Evolutionary conservation across 1,139 yeast species (phyloP).

Genomic region (Hyphopichia pseudoburtonii): DNA sequence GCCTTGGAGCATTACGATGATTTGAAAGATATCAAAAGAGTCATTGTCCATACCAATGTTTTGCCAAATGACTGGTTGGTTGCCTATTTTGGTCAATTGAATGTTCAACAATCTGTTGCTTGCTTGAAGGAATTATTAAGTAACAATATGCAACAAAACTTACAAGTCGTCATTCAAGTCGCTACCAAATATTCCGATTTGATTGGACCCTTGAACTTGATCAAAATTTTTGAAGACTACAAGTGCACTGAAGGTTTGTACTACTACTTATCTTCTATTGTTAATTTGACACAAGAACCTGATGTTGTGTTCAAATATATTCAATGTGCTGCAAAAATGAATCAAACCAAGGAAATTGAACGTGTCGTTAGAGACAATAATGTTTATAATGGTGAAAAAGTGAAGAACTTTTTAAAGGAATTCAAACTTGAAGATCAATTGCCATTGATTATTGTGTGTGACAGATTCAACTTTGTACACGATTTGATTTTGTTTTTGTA

Average conservation of each 20-base stretch:
- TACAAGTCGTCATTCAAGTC: constrained; percentile 93
- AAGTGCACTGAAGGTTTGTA: constrained; percentile 91
- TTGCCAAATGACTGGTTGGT: constrained; percentile 95
- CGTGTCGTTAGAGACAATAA: constrained; percentile 92
- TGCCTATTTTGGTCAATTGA: constrained; percentile 86
- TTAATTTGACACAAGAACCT: constrained; percentile 88
- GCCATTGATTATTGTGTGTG: constrained; percentile 95
- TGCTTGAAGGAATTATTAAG: constrained; percentile 85
- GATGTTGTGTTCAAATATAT: constrained; percentile 96
- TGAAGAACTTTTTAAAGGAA: constrained; percentile 93
- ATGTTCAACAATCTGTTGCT: constrained; percentile 89
- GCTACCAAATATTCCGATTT: constrained; percentile 95
- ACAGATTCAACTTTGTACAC: constrained; percentile 86
- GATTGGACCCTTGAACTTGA: constrained; percentile 81
- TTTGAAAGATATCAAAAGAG: constrained; percentile 92
- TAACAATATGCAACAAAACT: constrained; percentile 78
- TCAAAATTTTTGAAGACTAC: constrained; percentile 90
- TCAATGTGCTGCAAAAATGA: constrained; percentile 88
- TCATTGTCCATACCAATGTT: constrained; percentile 81
- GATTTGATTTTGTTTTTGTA: constrained; percentile 90
- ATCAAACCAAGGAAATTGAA: constrained; percentile 92
- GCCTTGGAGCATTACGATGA: constrained; percentile 96
- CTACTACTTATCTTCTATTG: constrained; percentile 90
- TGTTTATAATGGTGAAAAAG: constrained; percentile 95
- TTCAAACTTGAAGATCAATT: constrained; percentile 92